phyloP scores from a whole-genome alignment of 2,329 filamentous ascomycete genomes.

The Microsporum ferrugineum region DNA sequence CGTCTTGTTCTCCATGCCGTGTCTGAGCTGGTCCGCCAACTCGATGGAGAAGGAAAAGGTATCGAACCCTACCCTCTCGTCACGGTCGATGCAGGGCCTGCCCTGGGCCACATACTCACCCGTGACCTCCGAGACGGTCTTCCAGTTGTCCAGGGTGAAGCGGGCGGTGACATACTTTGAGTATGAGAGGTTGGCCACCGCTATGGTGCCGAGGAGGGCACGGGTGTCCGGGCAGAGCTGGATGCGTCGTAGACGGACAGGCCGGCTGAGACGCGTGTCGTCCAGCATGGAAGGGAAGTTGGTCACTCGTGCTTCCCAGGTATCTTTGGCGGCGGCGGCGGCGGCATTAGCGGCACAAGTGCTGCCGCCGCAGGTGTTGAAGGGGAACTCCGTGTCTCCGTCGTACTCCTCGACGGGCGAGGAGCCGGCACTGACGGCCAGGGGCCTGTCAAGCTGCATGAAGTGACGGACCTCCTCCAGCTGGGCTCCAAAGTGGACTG shows the following conservation, averaged over 20 bases:
- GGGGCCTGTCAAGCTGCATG: slow-evolving; percentile 79
- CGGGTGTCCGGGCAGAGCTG: slow-evolving; percentile 84
- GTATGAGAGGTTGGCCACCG: slow-evolving; percentile 80
- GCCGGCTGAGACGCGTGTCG: slow-evolving; percentile 42
- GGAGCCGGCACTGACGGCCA: slow-evolving; percentile 90
- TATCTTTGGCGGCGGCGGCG: slow-evolving; percentile 35
- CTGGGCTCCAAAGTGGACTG: slow-evolving; percentile 96
- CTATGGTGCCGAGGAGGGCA: slow-evolving; percentile 68
- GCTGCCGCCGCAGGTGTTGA: slow-evolving; percentile 39
- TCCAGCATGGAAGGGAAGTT: slow-evolving; percentile 67
- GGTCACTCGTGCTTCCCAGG: slow-evolving; percentile 76
- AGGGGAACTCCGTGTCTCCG: slow-evolving; percentile 81
- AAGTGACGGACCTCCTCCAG: slow-evolving; percentile 95
- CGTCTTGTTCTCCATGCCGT: slow-evolving; percentile 84
- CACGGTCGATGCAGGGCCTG: slow-evolving; percentile 38
- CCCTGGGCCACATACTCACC: slow-evolving; percentile 81
- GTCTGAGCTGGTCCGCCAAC: slow-evolving; percentile 60
- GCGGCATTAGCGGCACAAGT: slow-evolving; percentile 16
- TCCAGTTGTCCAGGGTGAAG: slow-evolving; percentile 97
- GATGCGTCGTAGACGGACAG: slow-evolving; percentile 73
- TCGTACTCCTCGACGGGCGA: slow-evolving; percentile 84
- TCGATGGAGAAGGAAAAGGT: slow-evolving; percentile 92
- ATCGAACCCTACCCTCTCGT: slow-evolving; percentile 51
- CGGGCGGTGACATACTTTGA: slow-evolving; percentile 80
- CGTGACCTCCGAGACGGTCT: slow-evolving; percentile 86